Conservation (phyloP, 371 early-diverging fungal genomes). For the Actinomortierella wolfii region DNA sequence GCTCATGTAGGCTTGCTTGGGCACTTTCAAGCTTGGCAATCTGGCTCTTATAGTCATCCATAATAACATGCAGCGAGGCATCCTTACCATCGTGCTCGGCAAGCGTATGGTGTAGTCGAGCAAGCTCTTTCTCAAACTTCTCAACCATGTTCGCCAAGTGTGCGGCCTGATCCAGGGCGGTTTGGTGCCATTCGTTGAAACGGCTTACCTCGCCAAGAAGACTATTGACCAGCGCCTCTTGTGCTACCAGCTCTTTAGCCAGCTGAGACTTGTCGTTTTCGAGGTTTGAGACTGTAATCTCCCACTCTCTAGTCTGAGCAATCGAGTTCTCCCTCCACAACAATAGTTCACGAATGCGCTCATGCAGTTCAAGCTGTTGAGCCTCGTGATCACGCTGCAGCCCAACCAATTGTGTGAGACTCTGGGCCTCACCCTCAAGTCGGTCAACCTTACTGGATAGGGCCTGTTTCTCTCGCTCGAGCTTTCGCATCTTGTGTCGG, state of each 20-base stretch:
- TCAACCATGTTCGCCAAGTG: constrained; percentile 13
- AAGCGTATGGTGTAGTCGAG: constrained; percentile 3
- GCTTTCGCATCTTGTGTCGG: constrained; percentile 11
- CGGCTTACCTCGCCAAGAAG: constrained; percentile 7
- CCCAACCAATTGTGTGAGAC: constrained; percentile 20
- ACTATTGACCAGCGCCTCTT: constrained; percentile 4
- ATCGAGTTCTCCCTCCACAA: constrained; percentile 23
- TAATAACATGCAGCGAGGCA: not conserved
- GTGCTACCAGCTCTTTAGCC: not conserved
- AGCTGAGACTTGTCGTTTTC: constrained; percentile 12
- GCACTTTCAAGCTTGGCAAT: constrained; percentile 7
- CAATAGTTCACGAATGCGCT: constrained; percentile 18
- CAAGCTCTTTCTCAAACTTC: constrained; percentile 14
- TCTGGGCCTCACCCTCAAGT: constrained; percentile 9
- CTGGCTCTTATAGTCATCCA: constrained; percentile 6
- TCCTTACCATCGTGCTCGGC: constrained; percentile 22
- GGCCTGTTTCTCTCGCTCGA: constrained; percentile 36
- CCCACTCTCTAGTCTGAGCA: constrained; percentile 30
- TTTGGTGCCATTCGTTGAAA: constrained; percentile 5
- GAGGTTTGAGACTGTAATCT: constrained; percentile 13
- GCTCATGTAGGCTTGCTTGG: constrained; percentile 5
- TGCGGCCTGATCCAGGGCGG: constrained; percentile 13
- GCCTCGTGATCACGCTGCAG: constrained; percentile 15
- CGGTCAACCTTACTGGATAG: constrained; percentile 48
- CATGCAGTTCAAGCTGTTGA: constrained; percentile 8